These are phyloP conservation scores for Madurella fahalii DNA, from an alignment of 2,329 filamentous ascomycete species.

Conservation along the genomic window DNA sequence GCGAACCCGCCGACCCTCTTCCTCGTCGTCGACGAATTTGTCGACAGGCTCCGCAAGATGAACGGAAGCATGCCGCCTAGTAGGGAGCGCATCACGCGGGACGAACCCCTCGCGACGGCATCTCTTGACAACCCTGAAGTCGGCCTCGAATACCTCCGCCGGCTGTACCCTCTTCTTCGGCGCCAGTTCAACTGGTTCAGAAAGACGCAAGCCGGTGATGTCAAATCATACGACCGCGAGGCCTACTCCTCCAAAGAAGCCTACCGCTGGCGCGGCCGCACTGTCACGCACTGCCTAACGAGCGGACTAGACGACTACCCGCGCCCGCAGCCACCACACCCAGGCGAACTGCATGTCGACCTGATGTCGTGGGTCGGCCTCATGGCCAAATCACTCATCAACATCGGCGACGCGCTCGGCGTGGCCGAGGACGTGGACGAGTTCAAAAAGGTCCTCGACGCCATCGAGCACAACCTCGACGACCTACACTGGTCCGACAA, in stretches of 20 bases:
- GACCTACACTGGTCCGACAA: conserved; percentile 89
- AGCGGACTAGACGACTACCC: conserved; percentile 97
- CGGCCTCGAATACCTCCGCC: conserved; percentile 66
- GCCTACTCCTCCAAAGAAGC: conserved; percentile 86
- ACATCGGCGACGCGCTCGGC: conserved; percentile 72
- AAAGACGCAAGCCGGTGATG: conserved; percentile 82
- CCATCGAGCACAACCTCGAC: conserved; percentile 80
- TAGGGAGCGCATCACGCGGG: conserved; percentile 41
- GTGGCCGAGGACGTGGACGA: conserved; percentile 71
- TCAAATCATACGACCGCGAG: conserved; percentile 86
- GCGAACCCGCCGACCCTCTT: conserved; percentile 96
- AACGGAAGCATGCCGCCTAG: conserved; percentile 44
- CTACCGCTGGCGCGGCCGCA: conserved; percentile 92
- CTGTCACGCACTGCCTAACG: conserved; percentile 79
- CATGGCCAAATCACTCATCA: conserved; percentile 81
- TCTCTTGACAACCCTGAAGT: conserved; percentile 65
- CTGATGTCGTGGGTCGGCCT: conserved; percentile 96
- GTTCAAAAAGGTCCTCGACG: conserved; percentile 67
- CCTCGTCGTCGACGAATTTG: conserved; percentile 78
- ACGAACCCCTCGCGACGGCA: conserved; percentile 54
- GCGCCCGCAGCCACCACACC: conserved; percentile 86
- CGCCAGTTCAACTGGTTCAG: conserved; percentile 95
- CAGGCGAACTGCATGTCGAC: conserved; percentile 92
- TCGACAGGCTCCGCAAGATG: conserved; percentile 66
- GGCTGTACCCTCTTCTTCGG: conserved; percentile 80